phyloP scores from a whole-genome alignment of 1,139 yeast species.

The Protomyces pachydermus region DNA sequence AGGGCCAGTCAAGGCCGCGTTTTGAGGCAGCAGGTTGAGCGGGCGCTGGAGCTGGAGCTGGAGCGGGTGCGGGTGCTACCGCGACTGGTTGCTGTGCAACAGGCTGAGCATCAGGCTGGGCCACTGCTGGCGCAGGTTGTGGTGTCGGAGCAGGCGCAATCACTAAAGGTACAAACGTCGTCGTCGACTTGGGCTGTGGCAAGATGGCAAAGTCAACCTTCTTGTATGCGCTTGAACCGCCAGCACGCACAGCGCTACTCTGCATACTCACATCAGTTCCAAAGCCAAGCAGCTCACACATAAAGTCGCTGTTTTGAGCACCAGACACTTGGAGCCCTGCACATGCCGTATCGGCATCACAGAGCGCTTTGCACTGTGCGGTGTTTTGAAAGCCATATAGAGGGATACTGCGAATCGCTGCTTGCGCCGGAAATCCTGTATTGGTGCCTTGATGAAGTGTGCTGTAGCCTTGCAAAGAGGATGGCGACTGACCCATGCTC shows the following conservation, averaged over 20 bases:
- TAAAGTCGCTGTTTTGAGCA: background rate
- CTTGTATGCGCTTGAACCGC: background rate
- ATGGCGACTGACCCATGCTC: background rate
- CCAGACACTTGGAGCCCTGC: background rate
- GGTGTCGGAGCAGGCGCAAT: background rate
- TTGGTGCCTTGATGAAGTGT: background rate
- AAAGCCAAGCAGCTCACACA: background rate
- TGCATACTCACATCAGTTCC: background rate
- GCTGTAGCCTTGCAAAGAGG: background rate
- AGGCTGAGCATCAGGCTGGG: background rate
- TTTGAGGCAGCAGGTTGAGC: slow-evolving; percentile 2
- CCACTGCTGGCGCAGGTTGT: background rate
- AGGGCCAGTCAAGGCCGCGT: slow-evolving; percentile 27
- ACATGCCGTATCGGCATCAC: background rate
- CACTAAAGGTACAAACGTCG: background rate
- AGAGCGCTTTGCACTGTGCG: background rate
- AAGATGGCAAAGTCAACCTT: background rate
- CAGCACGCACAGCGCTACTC: background rate
- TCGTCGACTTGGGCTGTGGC: background rate
- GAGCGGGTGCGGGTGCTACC: background rate
- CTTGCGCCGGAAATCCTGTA: background rate
- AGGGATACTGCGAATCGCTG: background rate
- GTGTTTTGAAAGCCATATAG: background rate
- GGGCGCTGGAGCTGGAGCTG: background rate
- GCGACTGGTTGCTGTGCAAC: background rate